phyloP scores from a whole-genome alignment of 1,284 basidiomycete species.

The Veloboletus limbatus region DNA sequence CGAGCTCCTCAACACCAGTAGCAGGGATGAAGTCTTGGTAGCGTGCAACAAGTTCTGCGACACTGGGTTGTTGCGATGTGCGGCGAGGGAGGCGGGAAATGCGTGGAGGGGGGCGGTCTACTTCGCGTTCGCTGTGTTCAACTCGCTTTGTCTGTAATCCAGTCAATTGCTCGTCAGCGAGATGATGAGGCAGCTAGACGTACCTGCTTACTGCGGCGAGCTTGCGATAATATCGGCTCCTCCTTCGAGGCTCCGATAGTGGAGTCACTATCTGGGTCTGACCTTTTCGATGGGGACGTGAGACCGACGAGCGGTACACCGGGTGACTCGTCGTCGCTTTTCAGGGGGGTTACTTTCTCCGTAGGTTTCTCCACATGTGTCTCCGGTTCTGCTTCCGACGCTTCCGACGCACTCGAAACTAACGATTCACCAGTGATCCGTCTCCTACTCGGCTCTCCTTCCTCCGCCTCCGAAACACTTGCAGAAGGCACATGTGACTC shows the following conservation, averaged over 20 bases:
- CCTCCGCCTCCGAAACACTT: constrained; percentile 78
- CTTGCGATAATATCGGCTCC: constrained; percentile 29
- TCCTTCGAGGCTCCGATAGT: constrained; percentile 77
- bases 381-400: constrained; percentile 47
- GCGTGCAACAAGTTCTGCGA: constrained; percentile 82
- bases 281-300: constrained; percentile 29
- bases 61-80: constrained; percentile 54
- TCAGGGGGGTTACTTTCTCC: constrained; percentile 22
- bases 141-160: constrained; percentile 16
- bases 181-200: constrained; percentile 1
- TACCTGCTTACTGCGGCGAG: constrained; percentile 27
- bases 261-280: constrained; percentile 80
- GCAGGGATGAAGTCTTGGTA: constrained; percentile 76
- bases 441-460: constrained; percentile 44
- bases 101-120: constrained; percentile 25
- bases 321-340: constrained; percentile 24
- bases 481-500: constrained; percentile 55
- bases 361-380: constrained; percentile 22
- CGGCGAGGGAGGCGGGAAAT: constrained; percentile 74
- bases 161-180: background rate
- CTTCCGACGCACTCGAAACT: constrained; percentile 59
- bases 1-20: constrained; percentile 67
- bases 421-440: constrained; percentile 54
- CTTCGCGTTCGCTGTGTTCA: constrained; percentile 22
- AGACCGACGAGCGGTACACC: constrained; percentile 5